Percentiles rank a stretch among this genome's conserved stretches.
Conservation (phyloP, 2,329 filamentous ascomycete species). For the Myrmaecium sp. region DNA sequence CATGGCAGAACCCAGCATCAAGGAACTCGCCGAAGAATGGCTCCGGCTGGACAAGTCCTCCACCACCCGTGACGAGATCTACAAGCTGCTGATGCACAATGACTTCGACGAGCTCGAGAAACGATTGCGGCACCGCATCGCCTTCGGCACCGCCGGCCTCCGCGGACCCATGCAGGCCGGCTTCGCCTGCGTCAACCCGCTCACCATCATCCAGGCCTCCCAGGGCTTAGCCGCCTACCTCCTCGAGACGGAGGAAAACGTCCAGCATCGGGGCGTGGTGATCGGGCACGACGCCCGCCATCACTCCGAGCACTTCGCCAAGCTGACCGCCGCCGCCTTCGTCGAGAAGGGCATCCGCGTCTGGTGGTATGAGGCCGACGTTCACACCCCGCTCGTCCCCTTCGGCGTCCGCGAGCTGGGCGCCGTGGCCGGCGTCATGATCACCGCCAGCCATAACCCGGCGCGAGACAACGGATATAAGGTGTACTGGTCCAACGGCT, state of each 20-base stretch:
- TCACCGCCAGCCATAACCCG: slow-evolving; percentile 50
- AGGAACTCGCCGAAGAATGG: slow-evolving; percentile 36
- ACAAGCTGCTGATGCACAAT: slow-evolving; percentile 29
- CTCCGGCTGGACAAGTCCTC: slow-evolving; percentile 40
- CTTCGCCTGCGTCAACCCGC: slow-evolving; percentile 42
- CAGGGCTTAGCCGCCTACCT: slow-evolving; percentile 48
- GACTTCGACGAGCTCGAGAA: slow-evolving; percentile 32
- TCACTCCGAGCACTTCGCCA: slow-evolving; percentile 44
- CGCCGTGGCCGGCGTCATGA: slow-evolving; percentile 45
- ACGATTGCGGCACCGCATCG: slow-evolving; percentile 37
- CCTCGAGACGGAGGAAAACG: slow-evolving; percentile 25
- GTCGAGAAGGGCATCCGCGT: slow-evolving; percentile 40
- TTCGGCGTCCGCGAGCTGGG: slow-evolving; percentile 38
- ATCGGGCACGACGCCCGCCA: slow-evolving; percentile 47
- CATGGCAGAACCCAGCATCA: slow-evolving; percentile 17
- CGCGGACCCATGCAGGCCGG: slow-evolving; percentile 49
- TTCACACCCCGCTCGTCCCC: slow-evolving; percentile 45
- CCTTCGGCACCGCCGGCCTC: slow-evolving; percentile 46
- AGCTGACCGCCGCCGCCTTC: slow-evolving; percentile 42
- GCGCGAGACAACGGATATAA: slow-evolving; percentile 51
- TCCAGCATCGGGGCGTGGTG: slow-evolving; percentile 33
- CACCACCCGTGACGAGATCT: slow-evolving; percentile 36
- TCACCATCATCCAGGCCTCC: slow-evolving; percentile 45
- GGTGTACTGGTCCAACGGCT: slow-evolving; percentile 48
- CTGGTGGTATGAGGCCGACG: slow-evolving; percentile 38